These are phyloP conservation scores for Xerophyta viscosa DNA, from an alignment of 106 monocot species.

Conservation along the genomic window DNA sequence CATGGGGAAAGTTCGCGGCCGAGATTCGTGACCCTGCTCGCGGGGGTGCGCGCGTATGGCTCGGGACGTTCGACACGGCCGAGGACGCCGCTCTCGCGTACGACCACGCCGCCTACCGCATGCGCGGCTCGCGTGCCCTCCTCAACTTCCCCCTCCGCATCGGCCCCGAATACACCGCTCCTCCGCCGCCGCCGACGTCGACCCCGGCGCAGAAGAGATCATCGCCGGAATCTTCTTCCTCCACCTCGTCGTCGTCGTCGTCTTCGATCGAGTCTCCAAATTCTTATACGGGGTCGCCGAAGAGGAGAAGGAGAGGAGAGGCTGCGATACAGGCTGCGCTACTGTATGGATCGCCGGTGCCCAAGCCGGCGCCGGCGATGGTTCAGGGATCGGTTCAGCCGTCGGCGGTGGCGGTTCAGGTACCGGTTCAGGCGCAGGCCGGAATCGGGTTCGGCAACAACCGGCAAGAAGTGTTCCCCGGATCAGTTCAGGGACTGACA, in stretches of 20 bases:
- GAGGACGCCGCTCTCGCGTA: slow-evolving; percentile 62
- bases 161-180: slow-evolving; percentile 3
- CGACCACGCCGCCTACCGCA: slow-evolving; percentile 62
- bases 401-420: not conserved
- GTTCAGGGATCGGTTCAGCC: not conserved
- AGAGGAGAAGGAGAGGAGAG: slow-evolving; percentile 29
- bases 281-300: slow-evolving; percentile 27
- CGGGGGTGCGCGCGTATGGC: slow-evolving; percentile 73
- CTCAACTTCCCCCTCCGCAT: slow-evolving; percentile 79
- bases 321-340: slow-evolving; percentile 11
- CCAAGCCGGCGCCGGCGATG: too few species aligned
- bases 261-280: slow-evolving; percentile 13
- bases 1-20: slow-evolving; percentile 63
- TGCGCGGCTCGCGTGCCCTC: slow-evolving; percentile 70
- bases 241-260: slow-evolving; percentile 14
- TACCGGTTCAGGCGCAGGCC: slow-evolving; percentile 14
- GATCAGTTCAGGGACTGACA: slow-evolving; percentile 10
- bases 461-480: slow-evolving; percentile 17
- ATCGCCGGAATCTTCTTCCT: slow-evolving; percentile 28
- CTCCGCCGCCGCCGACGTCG: not conserved
- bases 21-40: slow-evolving; percentile 65
- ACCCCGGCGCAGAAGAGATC: slow-evolving; percentile 21
- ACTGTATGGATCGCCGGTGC: not conserved
- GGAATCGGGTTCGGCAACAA: slow-evolving; percentile 16
- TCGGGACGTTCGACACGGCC: slow-evolving; percentile 55